phyloP scores from a whole-genome alignment of 345 rosid species.

The Eucalyptus cloeziana region DNA sequence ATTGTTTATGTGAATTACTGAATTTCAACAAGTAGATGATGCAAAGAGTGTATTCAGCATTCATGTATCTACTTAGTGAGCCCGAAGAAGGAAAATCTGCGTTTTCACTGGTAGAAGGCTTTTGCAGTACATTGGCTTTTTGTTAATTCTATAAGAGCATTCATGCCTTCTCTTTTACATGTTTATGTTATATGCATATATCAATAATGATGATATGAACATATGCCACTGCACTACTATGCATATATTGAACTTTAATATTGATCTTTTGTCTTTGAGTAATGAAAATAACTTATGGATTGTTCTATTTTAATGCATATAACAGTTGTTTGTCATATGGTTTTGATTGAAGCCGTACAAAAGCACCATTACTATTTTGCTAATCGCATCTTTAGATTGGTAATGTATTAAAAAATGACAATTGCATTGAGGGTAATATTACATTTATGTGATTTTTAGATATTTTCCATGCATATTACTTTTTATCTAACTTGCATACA shows the following conservation, averaged over 20 bases:
- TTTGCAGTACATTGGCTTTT: neutral
- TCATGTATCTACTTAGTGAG: neutral
- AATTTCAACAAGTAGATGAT: neutral
- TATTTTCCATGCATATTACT: neutral
- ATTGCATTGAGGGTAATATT: neutral
- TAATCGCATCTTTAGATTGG: neutral
- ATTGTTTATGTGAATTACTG: neutral
- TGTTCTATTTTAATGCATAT: neutral
- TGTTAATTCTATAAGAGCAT: neutral
- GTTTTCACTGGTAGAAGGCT: neutral
- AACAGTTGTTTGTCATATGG: neutral
- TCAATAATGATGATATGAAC: neutral
- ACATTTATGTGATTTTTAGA: neutral
- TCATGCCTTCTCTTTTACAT: neutral
- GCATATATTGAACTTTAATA: neutral
- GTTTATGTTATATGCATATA: neutral
- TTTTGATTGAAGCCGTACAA: neutral
- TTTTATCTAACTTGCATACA: neutral
- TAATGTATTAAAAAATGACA: neutral
- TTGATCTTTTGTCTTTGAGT: neutral
- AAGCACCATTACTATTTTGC: neutral
- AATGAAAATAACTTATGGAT: neutral
- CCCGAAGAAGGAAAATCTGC: neutral
- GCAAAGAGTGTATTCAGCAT: neutral
- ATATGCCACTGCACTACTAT: neutral